Base-by-base conservation (phyloP, 306 rosid genomes). In the Dalbergia cochinchinensis region DNA sequence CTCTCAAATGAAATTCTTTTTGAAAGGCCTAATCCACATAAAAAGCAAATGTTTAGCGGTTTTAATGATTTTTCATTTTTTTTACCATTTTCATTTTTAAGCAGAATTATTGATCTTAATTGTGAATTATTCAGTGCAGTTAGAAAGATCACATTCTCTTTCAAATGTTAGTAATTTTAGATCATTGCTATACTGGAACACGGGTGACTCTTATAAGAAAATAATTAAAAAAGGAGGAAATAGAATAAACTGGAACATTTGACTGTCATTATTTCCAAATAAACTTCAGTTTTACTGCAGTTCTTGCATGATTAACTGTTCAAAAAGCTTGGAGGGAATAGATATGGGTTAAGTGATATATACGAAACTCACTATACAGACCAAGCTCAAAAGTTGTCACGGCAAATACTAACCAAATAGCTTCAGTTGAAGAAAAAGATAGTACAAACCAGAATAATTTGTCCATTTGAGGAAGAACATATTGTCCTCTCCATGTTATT, bases 371-470 rank as follows among this genome's bases (percentile, higher is more conserved):
- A 26, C 60, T 74, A 51, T 63, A 68, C 48, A 73, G 75, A 39
- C 82, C 7, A 6, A 62, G 76, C 69, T 79, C 44, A 67, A 42
- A 51, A 54, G 50, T 53, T 76, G 59, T 20, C 50, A 48, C 65
- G 68, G 63, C 19, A 79, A 33, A 65, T 53, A 65, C 77, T 50
- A 35, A 35, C 60, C 45, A 73, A 45, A 73, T 48, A 48, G 15
- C 69, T 53, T 73, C 72, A 62, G 83, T 60, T 51, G 55, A 58
- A 69, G 48, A 77, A 78, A 6, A 33, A 73, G 48, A 85, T 84
- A 87, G 45, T 73, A 61, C 91, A 63, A 57, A 93, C 98, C 97
- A 94, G 89, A 79, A 89, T 77, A 70, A 91, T 87, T 88, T 92
- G 89, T 73, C 97, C 98, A 44, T 70, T 62, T 81, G 88, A 58